Conservation (phyloP, 768 basidiomycete genomes). For the Xerocomellus chrysenteron region DNA sequence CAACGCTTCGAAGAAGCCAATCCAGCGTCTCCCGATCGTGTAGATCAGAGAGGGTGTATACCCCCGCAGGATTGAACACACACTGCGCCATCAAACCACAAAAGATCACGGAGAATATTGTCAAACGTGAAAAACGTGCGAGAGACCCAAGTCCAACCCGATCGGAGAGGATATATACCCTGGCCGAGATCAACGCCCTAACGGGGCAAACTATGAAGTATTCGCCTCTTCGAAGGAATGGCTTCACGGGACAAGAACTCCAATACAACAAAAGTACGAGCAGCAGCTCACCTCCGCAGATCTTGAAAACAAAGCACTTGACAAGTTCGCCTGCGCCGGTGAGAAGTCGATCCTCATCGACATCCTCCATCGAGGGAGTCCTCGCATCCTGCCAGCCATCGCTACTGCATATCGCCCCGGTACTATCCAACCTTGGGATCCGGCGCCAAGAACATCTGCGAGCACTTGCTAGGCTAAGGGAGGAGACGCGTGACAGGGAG, state of each 20-base stretch:
- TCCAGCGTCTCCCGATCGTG: constrained; percentile 24
- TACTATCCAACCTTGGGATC: constrained; percentile 59
- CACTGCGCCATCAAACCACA: constrained; percentile 18
- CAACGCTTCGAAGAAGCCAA: constrained; percentile 19
- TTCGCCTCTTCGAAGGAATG: constrained; percentile 24
- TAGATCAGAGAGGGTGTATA: constrained; percentile 25
- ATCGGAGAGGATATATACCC: constrained; percentile 35
- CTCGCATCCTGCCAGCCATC: constrained; percentile 65
- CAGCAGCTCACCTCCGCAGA: constrained; percentile 23
- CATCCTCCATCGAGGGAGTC: constrained; percentile 48
- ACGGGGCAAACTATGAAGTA: constrained; percentile 25
- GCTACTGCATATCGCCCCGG: constrained; percentile 58
- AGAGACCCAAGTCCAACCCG: constrained; percentile 29
- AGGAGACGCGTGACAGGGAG: constrained; percentile 67
- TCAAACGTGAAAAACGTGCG: constrained; percentile 20
- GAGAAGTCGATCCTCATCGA: constrained; percentile 36
- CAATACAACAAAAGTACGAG: constrained; percentile 16
- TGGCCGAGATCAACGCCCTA: constrained; percentile 34
- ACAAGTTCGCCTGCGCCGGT: constrained; percentile 8
- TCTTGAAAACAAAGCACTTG: constrained; percentile 8
- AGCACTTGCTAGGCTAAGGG: constrained; percentile 59
- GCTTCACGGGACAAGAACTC: constrained; percentile 8
- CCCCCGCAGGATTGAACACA: constrained; percentile 20
- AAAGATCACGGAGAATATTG: constrained; percentile 5
- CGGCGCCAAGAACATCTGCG: constrained; percentile 57